Evolutionary conservation across 2,329 filamentous ascomycete genomes (phyloP).

Genomic region (Penicillium capsulatum): DNA sequence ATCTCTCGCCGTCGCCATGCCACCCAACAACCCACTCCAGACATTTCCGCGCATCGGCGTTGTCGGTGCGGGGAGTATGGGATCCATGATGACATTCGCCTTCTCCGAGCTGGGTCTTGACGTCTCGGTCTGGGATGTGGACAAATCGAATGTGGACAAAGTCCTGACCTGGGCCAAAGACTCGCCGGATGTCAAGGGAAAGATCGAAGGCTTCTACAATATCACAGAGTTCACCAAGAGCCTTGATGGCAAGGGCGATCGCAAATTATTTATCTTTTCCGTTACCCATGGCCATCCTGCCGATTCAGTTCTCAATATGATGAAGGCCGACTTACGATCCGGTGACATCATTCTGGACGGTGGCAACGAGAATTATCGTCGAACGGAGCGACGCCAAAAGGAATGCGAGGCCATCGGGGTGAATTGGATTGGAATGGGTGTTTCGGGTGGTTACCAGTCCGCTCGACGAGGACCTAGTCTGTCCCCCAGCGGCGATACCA

Average conservation of each 20-base stretch:
- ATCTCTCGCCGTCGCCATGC: conserved; percentile 17
- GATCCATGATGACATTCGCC: conserved; percentile 42
- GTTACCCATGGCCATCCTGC: conserved; percentile 40
- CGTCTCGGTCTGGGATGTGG: conserved; percentile 40
- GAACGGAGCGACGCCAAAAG: conserved; percentile 60
- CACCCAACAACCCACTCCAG: conserved; percentile 18
- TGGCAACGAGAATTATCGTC: conserved; percentile 63
- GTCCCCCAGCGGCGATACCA: conserved; percentile 59
- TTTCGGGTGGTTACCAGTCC: conserved; percentile 66
- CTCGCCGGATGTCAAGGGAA: conserved; percentile 26
- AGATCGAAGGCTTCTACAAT: conserved; percentile 33
- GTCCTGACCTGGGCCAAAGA: conserved; percentile 24
- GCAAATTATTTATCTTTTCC: conserved; percentile 40
- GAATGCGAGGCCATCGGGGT: conserved; percentile 56
- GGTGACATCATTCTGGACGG: conserved; percentile 67
- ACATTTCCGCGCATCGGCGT: conserved; percentile 38
- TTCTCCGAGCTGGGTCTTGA: conserved; percentile 39
- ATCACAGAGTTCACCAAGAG: conserved; percentile 36
- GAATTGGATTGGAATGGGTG: conserved; percentile 64
- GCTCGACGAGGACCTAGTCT: conserved; percentile 64
- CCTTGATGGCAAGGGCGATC: conserved; percentile 29
- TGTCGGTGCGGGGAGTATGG: conserved; percentile 42
- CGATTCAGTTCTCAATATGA: conserved; percentile 33
- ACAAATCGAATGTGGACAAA: conserved; percentile 33
- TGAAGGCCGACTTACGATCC: conserved; percentile 51